Evolutionary conservation across 2,329 filamentous ascomycete species (phyloP), one percentile per base, ranked within the genome.

Genomic region (Dactylellina drechsleri): DNA sequence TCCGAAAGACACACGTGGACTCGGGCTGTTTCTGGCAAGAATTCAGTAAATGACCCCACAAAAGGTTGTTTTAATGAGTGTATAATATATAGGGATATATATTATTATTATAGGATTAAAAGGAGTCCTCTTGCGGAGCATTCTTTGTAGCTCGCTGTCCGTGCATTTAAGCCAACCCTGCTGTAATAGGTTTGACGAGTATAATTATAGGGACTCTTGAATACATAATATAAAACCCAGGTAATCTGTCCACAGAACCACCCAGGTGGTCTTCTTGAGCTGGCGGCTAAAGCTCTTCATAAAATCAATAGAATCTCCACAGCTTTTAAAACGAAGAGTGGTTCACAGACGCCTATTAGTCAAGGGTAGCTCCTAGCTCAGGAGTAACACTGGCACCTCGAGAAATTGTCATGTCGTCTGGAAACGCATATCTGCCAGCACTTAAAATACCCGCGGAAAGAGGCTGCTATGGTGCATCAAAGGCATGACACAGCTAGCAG

Each of bases 341-440:
- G 49, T 59, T 58, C 67, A 72, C 47, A 66, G 60, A 66, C 62
- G 20, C 56, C 52, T 60, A 26, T 40, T 0, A 28, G 41, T 74
- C 62, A 50, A 65, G 61, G 68, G 68, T 62, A 57, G 36, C 56
- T 66, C 53, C 54, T 47, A 26, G 56, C 68, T 62, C 61, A 66
- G 61, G 56, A 73, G 54, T 49, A 59, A 61, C 31, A 15, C 47
- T 47, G 26, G 40, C 52, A 62, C 31, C 49, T 66, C 59, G 36
- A 54, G 64, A 36, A 36, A 61, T 26, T 41, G 52, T 18, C n/a
- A 43, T 60, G 43, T 47, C 52, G 40, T 64, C 50, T 20, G 53
- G 54, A 47, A 71, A 59, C 53, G 56, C 26, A 54, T 41, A 58
- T 49, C 36, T 20, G 20, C 41, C 43, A 66, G 52, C 62, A 58